Base-by-base conservation (phyloP, 352 stramenopile species). In the Globisporangium nodosum region DNA sequence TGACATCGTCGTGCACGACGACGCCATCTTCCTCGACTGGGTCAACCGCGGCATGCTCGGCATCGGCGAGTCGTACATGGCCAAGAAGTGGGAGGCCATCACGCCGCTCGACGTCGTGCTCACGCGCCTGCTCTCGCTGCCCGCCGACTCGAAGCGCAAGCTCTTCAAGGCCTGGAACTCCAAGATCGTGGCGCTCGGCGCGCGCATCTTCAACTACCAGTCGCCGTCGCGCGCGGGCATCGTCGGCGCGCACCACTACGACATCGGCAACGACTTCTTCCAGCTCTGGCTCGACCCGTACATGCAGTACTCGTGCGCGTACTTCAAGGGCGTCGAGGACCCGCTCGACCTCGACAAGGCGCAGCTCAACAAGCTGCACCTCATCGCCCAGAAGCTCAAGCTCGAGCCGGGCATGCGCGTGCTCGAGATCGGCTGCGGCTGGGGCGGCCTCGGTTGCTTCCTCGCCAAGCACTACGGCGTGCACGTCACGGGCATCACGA, bases 41-140 rank as follows among this genome's bases (percentile, higher is more conserved):
- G 71, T 90, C 43, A 75, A 87, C 68, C 80, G 76, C 60, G 84
- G 84, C 58, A 94, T 94, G 84, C 67, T 94, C 48, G 84, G 71
- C 30, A 94, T 94, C 52, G 84, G 84, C 59, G 84, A 94, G 71
- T 94, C 84, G 53, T 94, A 94, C 80, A 94, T 94, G 84, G 77
- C 74, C 63, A 88, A 89, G 68, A 87, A 94, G 67, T 94, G 84
- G 84, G 84, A 94, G 35, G 71, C 84, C 58, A 73, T 94, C 57
- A 88, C 84, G 49, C 84, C 84, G 49, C 71, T 94, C 35, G 84
- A 94, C 60, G 69, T 79, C 61, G 66, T 94, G 54, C 73, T 94
- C 45, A 89, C 84, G 55, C 79, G 80, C 37, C 64, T 94, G 60
- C 66, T 92, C 33, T 74, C 67, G 64, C 71, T 92, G 49, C 75